These are phyloP conservation scores for Orobanche coerulescens DNA, from an alignment of 257 asterid genomes.

Conservation along the genomic window DNA sequence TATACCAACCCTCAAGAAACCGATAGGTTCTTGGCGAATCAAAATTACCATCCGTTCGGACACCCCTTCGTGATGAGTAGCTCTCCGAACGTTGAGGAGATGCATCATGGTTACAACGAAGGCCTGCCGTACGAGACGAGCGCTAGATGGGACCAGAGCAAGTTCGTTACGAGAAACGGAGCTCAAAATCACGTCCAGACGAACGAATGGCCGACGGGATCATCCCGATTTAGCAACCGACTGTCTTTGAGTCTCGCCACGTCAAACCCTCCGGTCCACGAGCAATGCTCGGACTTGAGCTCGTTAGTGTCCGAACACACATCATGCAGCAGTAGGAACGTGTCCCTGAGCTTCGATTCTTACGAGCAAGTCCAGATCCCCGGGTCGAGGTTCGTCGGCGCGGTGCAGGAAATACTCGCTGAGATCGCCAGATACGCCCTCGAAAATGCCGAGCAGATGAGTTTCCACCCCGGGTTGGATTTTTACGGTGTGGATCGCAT, in stretches of 20 bases:
- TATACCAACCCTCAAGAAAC: constrained; percentile 23
- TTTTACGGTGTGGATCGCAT: constrained; percentile 16
- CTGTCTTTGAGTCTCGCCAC: constrained; percentile 63
- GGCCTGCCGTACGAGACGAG: constrained; percentile 20
- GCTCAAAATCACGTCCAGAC: too few relatives aligned
- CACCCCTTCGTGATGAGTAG: constrained; percentile 24
- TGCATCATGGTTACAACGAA: constrained; percentile 17
- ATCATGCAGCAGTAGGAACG: constrained; percentile 36
- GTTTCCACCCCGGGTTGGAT: constrained; percentile 16
- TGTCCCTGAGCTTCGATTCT: constrained; percentile 35
- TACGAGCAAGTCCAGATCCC: constrained; percentile 39
- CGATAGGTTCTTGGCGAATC: constrained; percentile 14
- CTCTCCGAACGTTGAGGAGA: constrained; percentile 18
- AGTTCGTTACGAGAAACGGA: too few relatives aligned
- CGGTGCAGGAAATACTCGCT: constrained; percentile 74
- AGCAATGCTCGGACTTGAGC: constrained; percentile 48
- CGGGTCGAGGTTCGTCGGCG: constrained; percentile 45
- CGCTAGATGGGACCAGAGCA: neutral
- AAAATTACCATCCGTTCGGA: constrained; percentile 17
- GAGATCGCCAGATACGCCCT: constrained; percentile 51
- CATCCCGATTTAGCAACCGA: constrained; percentile 48
- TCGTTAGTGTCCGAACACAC: constrained; percentile 34
- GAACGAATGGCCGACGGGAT: neutral
- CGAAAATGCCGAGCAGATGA: constrained; percentile 24
- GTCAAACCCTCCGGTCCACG: constrained; percentile 20